Evolutionary conservation across 2,329 filamentous ascomycete species (phyloP), one percentile per base, ranked within the genome.

Genomic region (Cryoendolithus antarcticus): DNA sequence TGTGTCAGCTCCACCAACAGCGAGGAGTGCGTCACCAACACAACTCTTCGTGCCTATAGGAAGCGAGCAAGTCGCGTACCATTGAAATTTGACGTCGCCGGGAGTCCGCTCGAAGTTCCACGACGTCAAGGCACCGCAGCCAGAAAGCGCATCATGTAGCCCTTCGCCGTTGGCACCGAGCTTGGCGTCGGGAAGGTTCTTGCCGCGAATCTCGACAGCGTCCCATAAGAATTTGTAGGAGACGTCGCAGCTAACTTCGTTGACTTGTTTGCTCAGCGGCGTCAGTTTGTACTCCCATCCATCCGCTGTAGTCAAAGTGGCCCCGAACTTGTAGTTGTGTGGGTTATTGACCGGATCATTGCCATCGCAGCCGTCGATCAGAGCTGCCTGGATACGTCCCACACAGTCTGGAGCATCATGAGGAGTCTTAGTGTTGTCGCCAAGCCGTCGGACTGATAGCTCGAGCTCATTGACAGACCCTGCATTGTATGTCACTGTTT

Each of bases 331-430:
- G 37, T 40, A 40, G 29, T 43, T 36, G 32, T 39, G 36, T 4
- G 40, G 40, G 15, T 43, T 43, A 32, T 39, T 39, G 15, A 36
- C 15, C 12, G 9, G 7, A 13, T 43, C 37, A 12, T 21, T 30
- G n/a, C 40, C 40, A 10, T 43, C 40, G 29, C 40, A 42, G 11
- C 40, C 37, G 32, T 42, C 36, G 33, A 42, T 39, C n/a, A 41
- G 35, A 12, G 36, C 32, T n/a, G 13, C 24, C 9, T 31, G 11
- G 15, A 42, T 39, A 2, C 40, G 40, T 4, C 12, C 32, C n/a
- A 32, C 2, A 15, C 36, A 39, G 13, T 42, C 37, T 9, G 40
- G 37, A 32, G 40, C 30, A 12, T 42, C 36, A 3, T 27, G 24
- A 4, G 40, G 40, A 3, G 11, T 29, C 11, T 30, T 30, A 4